Evolutionary conservation across 1,284 basidiomycete genomes (phyloP), one percentile per base, ranked within the genome.

Genomic region (Athelia sp.): DNA sequence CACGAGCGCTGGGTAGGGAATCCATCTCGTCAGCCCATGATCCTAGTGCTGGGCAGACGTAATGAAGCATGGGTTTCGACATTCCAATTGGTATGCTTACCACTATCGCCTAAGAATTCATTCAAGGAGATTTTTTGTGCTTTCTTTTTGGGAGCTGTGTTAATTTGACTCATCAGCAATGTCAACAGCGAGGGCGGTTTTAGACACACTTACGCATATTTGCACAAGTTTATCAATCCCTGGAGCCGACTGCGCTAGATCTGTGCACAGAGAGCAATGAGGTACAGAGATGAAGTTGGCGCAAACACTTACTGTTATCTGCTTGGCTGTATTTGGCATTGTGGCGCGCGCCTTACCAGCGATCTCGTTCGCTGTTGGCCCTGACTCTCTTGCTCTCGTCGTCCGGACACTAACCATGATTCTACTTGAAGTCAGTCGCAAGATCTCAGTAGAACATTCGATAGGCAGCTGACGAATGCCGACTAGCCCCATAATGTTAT

Each of bases 11-110:
- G 21, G 93, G 93, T 52, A 97, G 76, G 38, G 78, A 62, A 54
- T 95, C 93, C 90, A 95, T 93, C 68, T 96, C 93, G 65, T 96
- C 93, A n/a, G 94, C 93, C 93, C 93, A 97, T 63, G 90, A 93
- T 62, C 92, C 92, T 49, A 90, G 71, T 52, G 82, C 89, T 91
- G 35, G 4, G 54, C 34, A 48, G 53, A 52, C 35, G 45, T 52
- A 62, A 52, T 57, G 50, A 56, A 54, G 46, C 50, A 55, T 51
- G 44, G 47, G 22, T 52, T 38, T 46, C 51, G 51, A 38, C 40
- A 38, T 18, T 9, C 45, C 38, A 43, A 34, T 31, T 31, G 26
- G 31, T 42, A 47, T 54, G 71, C 86, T 67, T 58, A 92, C 92
- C 65, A 58, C 66, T 78, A 68, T 95, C 90, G 43, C 82, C 88